phyloP scores from a whole-genome alignment of 1,139 yeast species.

The Hansenula lynferdii region DNA sequence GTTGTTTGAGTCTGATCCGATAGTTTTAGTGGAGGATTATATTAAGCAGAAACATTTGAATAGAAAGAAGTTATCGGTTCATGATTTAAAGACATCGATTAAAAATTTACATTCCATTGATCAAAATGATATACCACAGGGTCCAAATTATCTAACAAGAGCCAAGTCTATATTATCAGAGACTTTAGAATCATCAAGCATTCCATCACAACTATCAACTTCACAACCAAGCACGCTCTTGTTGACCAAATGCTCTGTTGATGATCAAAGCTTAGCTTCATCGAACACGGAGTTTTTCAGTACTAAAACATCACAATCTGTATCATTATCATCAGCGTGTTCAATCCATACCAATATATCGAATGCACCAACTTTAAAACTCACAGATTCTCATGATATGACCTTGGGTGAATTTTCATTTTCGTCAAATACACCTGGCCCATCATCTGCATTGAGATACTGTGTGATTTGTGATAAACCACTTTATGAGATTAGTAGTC shows the following conservation, averaged over 20 bases:
- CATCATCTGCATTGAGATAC: conserved; percentile 33
- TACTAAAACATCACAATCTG: conserved; percentile 2
- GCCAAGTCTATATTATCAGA: conserved; percentile 5
- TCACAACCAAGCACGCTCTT: conserved; percentile 1
- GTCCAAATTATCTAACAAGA: conserved; percentile 3
- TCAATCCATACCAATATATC: conserved; percentile 4
- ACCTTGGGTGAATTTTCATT: conserved; percentile 14
- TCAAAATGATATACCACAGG: background rate
- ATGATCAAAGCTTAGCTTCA: background rate
- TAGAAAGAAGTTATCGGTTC: conserved; percentile 22
- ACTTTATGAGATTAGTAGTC: conserved; percentile 55
- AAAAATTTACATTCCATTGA: background rate
- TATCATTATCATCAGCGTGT: conserved; percentile 1
- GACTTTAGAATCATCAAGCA: background rate
- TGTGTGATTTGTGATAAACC: conserved; percentile 68
- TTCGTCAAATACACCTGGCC: background rate
- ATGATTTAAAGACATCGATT: conserved; percentile 23
- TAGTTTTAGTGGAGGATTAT: conserved; percentile 49
- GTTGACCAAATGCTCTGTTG: background rate
- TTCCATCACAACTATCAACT: background rate
- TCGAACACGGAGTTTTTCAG: background rate
- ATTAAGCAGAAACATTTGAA: conserved; percentile 21
- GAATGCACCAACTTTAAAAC: conserved; percentile 13
- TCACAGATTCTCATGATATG: conserved; percentile 10
- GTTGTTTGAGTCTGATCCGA: conserved; percentile 36